These are phyloP conservation scores for Penicillium decumbens DNA, from an alignment of 2,329 filamentous ascomycete species.

Conservation along the genomic window DNA sequence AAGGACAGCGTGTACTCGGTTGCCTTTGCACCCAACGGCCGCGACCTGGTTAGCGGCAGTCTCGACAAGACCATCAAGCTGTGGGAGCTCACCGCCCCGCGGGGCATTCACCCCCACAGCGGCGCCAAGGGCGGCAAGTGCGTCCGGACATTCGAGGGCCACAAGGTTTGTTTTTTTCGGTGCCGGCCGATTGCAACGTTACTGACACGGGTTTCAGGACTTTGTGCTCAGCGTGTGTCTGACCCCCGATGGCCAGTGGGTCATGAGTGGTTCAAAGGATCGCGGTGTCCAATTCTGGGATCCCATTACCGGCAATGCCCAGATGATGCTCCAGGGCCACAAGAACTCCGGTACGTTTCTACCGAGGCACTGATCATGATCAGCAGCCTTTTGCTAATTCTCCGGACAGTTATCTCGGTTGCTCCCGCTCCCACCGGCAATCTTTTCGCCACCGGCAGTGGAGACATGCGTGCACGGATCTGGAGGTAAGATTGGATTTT, in stretches of 20 bases:
- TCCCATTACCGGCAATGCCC: slow-evolving; percentile 82
- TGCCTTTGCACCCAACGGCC: slow-evolving; percentile 88
- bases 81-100: slow-evolving; percentile 82
- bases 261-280: slow-evolving; percentile 95
- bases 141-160: slow-evolving; percentile 93
- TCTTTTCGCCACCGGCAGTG: slow-evolving; percentile 92
- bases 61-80: slow-evolving; percentile 99
- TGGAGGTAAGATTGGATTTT: slow-evolving; percentile 62
- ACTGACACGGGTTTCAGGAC: slow-evolving; percentile 55
- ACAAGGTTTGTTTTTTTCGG: slow-evolving; percentile 62
- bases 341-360: slow-evolving; percentile 73
- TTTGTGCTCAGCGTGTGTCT: slow-evolving; percentile 95
- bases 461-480: slow-evolving; percentile 95
- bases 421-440: slow-evolving; percentile 84
- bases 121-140: slow-evolving; percentile 83
- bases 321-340: slow-evolving; percentile 97
- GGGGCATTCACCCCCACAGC: slow-evolving; percentile 60
- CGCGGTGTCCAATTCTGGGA: slow-evolving; percentile 99
- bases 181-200: neutral
- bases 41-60: slow-evolving; percentile 88
- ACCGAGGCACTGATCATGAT: neutral
- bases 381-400: neutral
- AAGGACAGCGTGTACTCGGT: slow-evolving; percentile 97
- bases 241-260: slow-evolving; percentile 91
- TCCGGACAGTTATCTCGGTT: slow-evolving; percentile 75